phyloP scores from a whole-genome alignment of 2,329 filamentous ascomycete genomes.

The Verticillium alfalfae region DNA sequence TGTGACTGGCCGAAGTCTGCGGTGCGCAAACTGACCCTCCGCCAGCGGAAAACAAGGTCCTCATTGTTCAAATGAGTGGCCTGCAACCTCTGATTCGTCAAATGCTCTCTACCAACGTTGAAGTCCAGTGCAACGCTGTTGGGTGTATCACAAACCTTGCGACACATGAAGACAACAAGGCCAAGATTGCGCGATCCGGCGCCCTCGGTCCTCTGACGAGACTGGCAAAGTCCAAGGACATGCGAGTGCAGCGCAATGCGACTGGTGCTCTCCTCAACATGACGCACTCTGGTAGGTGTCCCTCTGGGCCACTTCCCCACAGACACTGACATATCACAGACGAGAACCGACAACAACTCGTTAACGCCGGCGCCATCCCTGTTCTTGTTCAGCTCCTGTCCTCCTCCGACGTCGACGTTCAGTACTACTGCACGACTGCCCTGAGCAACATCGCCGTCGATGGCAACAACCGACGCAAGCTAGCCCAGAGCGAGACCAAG shows the following conservation, averaged over 20 bases:
- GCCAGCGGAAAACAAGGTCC: slow-evolving; percentile 91
- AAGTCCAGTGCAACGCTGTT: slow-evolving; percentile 98
- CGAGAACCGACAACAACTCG: slow-evolving; percentile 95
- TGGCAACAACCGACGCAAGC: slow-evolving; percentile 79
- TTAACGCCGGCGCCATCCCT: slow-evolving; percentile 95
- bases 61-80: slow-evolving; percentile 89
- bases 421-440: slow-evolving; percentile 98
- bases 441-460: slow-evolving; percentile 98
- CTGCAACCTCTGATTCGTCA: slow-evolving; percentile 89
- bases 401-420: slow-evolving; percentile 91
- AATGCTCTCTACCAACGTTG: slow-evolving; percentile 97
- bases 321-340: slow-evolving; percentile 46
- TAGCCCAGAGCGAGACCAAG: slow-evolving; percentile 85
- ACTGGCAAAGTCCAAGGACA: slow-evolving; percentile 94
- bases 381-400: slow-evolving; percentile 92
- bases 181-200: slow-evolving; percentile 93
- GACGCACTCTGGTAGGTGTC: slow-evolving; percentile 84
- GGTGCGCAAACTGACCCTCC: neutral
- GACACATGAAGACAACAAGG: slow-evolving; percentile 98
- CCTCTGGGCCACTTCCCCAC: neutral
- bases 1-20: slow-evolving; percentile 7
- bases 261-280: slow-evolving; percentile 96
- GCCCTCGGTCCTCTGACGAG: slow-evolving; percentile 86
- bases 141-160: slow-evolving; percentile 98
- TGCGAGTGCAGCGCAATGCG: slow-evolving; percentile 96